Conservation (phyloP, 179 eudicot species). For the Drosera spatulata region DNA sequence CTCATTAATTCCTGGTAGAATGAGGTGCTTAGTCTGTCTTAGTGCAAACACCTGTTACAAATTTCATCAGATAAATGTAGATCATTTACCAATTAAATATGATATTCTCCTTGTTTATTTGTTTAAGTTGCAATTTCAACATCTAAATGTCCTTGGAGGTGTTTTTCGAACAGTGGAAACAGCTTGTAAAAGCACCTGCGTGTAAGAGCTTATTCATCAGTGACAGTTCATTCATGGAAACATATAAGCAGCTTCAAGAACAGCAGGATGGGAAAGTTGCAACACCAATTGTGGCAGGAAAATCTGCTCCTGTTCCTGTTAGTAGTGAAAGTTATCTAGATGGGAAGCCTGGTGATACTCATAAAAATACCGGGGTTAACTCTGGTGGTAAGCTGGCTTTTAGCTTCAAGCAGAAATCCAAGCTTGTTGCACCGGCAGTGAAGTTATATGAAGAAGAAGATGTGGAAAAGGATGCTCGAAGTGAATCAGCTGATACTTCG, state of each 20-base stretch:
- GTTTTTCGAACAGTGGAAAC: conserved; percentile 39
- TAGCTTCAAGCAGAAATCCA: conserved; percentile 90
- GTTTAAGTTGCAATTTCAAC: conserved; percentile 5
- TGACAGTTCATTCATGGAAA: conserved; percentile 97
- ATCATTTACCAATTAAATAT: too few species aligned
- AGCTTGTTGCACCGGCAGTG: conserved; percentile 73
- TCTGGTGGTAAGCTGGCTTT: conserved; percentile 88
- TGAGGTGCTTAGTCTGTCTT: too few species aligned
- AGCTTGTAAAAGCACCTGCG: conserved; percentile 21
- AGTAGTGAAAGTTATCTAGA: conserved; percentile 31
- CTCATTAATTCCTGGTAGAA: too few species aligned
- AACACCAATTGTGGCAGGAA: conserved; percentile 20
- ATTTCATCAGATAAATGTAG: too few species aligned
- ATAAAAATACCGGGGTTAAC: conserved; percentile 24
- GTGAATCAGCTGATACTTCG: conserved; percentile 31
- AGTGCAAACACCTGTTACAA: too few species aligned
- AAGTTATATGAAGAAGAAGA: conserved; percentile 87
- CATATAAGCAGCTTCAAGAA: conserved; percentile 80
- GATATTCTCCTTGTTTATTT: background rate
- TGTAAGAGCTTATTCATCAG: conserved; percentile 59
- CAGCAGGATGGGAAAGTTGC: conserved; percentile 28
- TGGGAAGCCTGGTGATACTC: conserved; percentile 26
- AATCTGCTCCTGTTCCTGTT: conserved; percentile 34
- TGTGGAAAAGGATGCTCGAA: conserved; percentile 34
- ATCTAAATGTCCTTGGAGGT: conserved; percentile 34